These are phyloP conservation scores for Microascus cirrosus DNA, from an alignment of 2,329 filamentous ascomycete species.

Conservation along the genomic window DNA sequence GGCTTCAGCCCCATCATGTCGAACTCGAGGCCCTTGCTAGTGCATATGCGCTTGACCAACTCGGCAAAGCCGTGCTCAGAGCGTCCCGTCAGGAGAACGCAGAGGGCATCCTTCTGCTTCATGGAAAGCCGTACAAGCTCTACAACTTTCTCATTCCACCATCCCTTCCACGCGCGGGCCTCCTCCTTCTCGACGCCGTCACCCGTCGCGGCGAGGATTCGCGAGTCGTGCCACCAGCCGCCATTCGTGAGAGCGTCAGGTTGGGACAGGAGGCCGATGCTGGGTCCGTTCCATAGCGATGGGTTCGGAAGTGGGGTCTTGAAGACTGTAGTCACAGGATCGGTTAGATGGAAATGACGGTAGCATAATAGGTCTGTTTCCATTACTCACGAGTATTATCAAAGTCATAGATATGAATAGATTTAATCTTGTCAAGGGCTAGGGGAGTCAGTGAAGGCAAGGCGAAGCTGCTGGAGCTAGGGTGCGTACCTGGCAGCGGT, in stretches of 20 bases:
- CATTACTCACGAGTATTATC: slow-evolving; percentile 72
- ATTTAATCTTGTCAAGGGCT: slow-evolving; percentile 58
- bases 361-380: not conserved
- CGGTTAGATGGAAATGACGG: not conserved
- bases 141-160: slow-evolving; percentile 91
- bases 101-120: slow-evolving; percentile 73
- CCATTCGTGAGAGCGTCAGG: slow-evolving; percentile 71
- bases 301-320: slow-evolving; percentile 81
- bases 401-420: slow-evolving; percentile 92
- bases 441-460: slow-evolving; percentile 7
- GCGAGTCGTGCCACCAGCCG: slow-evolving; percentile 94
- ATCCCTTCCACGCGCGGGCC: slow-evolving; percentile 72
- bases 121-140: slow-evolving; percentile 72
- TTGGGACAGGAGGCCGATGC: slow-evolving; percentile 64
- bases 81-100: slow-evolving; percentile 78
- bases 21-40: slow-evolving; percentile 70
- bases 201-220: slow-evolving; percentile 77
- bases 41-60: slow-evolving; percentile 70
- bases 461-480: not conserved
- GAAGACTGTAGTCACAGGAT: slow-evolving; percentile 52
- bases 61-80: slow-evolving; percentile 67
- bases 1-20: slow-evolving; percentile 87
- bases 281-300: slow-evolving; percentile 71
- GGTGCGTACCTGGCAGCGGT: slow-evolving; percentile 51
- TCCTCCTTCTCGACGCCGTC: slow-evolving; percentile 76